Evolutionary conservation across 371 early-diverging fungal genomes (phyloP).

Genomic region (Rhizopus sp.): DNA sequence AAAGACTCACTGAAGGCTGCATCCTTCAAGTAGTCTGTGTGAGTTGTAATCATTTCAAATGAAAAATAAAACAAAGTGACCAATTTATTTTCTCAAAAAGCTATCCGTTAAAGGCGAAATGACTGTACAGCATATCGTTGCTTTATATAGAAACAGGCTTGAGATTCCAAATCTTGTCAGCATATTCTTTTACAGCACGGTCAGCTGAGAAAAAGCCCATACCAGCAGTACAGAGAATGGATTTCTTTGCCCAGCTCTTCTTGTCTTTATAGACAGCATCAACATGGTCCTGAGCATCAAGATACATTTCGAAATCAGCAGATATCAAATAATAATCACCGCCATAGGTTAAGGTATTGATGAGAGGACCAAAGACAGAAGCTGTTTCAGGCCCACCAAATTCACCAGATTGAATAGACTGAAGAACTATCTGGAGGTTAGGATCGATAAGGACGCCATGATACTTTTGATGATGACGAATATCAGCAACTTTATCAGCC

Average conservation of each 20-base stretch:
- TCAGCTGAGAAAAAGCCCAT: slow-evolving; percentile 93
- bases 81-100: neutral
- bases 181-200: slow-evolving; percentile 85
- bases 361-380: slow-evolving; percentile 71
- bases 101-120: neutral
- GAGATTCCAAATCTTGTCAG: slow-evolving; percentile 80
- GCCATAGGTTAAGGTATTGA: slow-evolving; percentile 78
- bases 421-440: slow-evolving; percentile 74
- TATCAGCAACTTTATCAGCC: slow-evolving; percentile 87
- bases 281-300: slow-evolving; percentile 73
- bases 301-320: slow-evolving; percentile 83
- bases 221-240: slow-evolving; percentile 84
- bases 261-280: slow-evolving; percentile 80
- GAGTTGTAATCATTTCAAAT: too few relatives aligned
- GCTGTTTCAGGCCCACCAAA: slow-evolving; percentile 70
- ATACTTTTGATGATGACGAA: slow-evolving; percentile 84
- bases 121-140: too few relatives aligned
- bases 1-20: too few relatives aligned
- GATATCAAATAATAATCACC: slow-evolving; percentile 89
- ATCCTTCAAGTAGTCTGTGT: too few relatives aligned
- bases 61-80: too few relatives aligned
- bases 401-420: slow-evolving; percentile 71
- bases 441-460: slow-evolving; percentile 74
- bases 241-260: slow-evolving; percentile 78
- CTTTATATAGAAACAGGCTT: slow-evolving; percentile 12